Evolutionary conservation across 352 stramenopile species (phyloP).

Genomic region (Phytopythium vexans): DNA sequence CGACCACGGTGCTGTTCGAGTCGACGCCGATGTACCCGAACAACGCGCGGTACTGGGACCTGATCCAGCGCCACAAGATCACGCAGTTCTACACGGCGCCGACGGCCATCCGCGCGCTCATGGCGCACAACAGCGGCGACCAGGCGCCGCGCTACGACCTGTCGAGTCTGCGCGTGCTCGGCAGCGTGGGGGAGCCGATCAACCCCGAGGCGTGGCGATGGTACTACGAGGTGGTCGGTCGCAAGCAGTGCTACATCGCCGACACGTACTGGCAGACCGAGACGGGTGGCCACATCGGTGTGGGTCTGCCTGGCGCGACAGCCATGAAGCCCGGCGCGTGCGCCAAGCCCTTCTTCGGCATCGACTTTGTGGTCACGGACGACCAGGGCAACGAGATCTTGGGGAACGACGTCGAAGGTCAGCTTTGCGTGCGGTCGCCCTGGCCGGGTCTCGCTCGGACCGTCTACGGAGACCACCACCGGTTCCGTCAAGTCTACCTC

Average conservation of each 20-base stretch:
- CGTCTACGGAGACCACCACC: slow-evolving; percentile 92
- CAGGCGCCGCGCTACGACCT: no score
- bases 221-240: slow-evolving; percentile 95
- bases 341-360: slow-evolving; percentile 95
- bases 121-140: slow-evolving; percentile 92
- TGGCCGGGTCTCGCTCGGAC: slow-evolving; percentile 97
- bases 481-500: slow-evolving; percentile 94
- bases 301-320: slow-evolving; percentile 91
- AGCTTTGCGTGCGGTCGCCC: slow-evolving; percentile 93
- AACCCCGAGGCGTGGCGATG: slow-evolving; percentile 97
- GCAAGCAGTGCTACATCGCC: slow-evolving; percentile 89
- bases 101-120: slow-evolving; percentile 97
- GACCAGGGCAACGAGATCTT: slow-evolving; percentile 87
- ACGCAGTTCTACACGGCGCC: slow-evolving; percentile 94
- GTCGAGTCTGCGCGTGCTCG: slow-evolving; percentile 92
- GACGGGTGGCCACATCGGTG: slow-evolving; percentile 95
- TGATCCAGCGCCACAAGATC: slow-evolving; percentile 96
- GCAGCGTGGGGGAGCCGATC: slow-evolving; percentile 98
- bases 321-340: slow-evolving; percentile 91
- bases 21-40: slow-evolving; percentile 96
- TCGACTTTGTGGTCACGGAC: slow-evolving; percentile 88
- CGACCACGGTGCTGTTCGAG: slow-evolving; percentile 99
- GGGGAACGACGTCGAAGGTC: slow-evolving; percentile 86
- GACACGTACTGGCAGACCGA: slow-evolving; percentile 99
- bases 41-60: slow-evolving; percentile 95